A percentile compares a stretch with the other conserved stretches of the same genome.
Evolutionary conservation across 2,329 filamentous ascomycete genomes (phyloP).

Genomic region (Fusarium albidum): DNA sequence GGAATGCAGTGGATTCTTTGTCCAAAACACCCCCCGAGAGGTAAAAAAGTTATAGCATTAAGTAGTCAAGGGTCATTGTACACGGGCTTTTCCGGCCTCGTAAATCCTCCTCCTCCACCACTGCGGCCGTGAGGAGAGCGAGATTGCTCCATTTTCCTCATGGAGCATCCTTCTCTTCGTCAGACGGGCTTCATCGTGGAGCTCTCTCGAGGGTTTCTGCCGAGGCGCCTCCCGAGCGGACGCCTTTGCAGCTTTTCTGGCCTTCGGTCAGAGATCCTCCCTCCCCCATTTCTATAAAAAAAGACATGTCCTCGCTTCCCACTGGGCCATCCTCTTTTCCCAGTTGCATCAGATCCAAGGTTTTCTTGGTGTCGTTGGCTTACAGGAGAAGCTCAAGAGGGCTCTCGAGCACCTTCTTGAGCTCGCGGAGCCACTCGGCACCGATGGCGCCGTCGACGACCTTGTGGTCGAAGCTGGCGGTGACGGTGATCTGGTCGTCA

Average conservation of each 20-base stretch:
- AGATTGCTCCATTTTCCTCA: conserved; percentile 20
- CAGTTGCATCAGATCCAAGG: conserved; percentile 1
- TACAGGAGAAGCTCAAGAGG: conserved; percentile 93
- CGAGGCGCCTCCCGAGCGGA: conserved; percentile 23
- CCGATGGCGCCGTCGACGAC: conserved; percentile 96
- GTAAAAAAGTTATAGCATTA: conserved; percentile 49
- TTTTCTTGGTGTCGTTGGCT: conserved; percentile 33
- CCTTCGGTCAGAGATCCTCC: conserved; percentile 17
- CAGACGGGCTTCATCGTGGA: conserved; percentile 17
- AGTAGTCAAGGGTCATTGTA: conserved; percentile 55
- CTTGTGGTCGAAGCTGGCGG: conserved; percentile 98
- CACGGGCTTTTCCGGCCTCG: conserved; percentile 46
- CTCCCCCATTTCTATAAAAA: conserved; percentile 34
- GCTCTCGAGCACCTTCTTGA: conserved; percentile 99
- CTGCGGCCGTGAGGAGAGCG: conserved; percentile 18
- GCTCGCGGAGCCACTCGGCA: conserved; percentile 93
- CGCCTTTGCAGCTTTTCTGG: conserved; percentile 19
- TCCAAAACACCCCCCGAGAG: conserved; percentile 36
- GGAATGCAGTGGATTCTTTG: conserved; percentile 37
- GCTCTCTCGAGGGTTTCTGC: conserved; percentile 13
- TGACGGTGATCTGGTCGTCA: conserved; percentile 97
- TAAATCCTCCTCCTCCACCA: conserved; percentile 37
- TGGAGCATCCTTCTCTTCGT: conserved; percentile 16
- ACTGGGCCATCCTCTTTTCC: conserved; percentile 9
- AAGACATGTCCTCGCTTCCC: conserved; percentile 31